phyloP scores from a whole-genome alignment of 768 basidiomycete genomes.

The Auricularia sp. region DNA sequence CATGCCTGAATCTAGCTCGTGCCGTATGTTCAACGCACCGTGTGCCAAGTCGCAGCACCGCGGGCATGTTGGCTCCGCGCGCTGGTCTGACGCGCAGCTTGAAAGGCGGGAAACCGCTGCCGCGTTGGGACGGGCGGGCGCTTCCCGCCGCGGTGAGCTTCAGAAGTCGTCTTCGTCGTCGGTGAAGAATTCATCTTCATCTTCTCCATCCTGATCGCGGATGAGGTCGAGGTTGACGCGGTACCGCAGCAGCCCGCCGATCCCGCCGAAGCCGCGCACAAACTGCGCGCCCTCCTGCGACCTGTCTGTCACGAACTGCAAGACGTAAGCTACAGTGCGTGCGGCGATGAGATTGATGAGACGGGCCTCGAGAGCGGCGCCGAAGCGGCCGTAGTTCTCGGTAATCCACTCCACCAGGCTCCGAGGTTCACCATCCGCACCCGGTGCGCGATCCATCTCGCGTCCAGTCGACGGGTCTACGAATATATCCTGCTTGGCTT shows the following conservation, averaged over 20 bases:
- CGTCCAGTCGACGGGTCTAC: constrained; percentile 85
- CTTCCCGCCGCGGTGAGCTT: constrained; percentile 60
- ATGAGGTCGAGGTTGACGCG: constrained; percentile 93
- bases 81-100: too few species aligned
- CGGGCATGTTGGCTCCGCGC: too few species aligned
- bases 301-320: constrained; percentile 78
- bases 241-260: constrained; percentile 90
- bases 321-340: neutral
- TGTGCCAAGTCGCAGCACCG: too few species aligned
- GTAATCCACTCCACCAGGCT: constrained; percentile 96
- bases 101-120: too few species aligned
- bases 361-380: constrained; percentile 67
- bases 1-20: too few species aligned
- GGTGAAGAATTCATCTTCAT: constrained; percentile 76
- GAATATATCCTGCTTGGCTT: constrained; percentile 91
- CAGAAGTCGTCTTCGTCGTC: constrained; percentile 63
- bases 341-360: neutral
- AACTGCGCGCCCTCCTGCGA: constrained; percentile 98
- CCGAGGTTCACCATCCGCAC: constrained; percentile 49
- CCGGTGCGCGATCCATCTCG: constrained; percentile 78
- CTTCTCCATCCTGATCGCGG: constrained; percentile 55
- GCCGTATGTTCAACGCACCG: too few species aligned
- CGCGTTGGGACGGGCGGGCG: neutral
- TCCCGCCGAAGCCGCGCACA: constrained; percentile 97
- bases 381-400: constrained; percentile 97